These are phyloP conservation scores for Diplodia corticola DNA, from an alignment of 2,329 filamentous ascomycete genomes.

Conservation along the genomic window DNA sequence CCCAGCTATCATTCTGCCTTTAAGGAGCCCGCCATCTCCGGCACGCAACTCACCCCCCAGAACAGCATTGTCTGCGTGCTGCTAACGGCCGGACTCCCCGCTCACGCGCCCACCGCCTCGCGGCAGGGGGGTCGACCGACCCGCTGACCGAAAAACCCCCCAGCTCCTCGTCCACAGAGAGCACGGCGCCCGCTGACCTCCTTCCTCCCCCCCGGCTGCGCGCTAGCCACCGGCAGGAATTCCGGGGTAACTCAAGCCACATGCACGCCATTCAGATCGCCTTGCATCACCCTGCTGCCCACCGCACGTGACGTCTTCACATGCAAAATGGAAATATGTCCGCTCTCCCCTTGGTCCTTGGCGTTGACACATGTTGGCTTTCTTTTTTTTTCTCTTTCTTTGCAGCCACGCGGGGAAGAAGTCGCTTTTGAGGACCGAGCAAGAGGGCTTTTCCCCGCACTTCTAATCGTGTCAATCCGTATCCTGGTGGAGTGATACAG, in stretches of 20 bases:
- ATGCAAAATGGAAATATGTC: background rate
- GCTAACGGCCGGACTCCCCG: background rate
- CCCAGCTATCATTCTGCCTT: too few relatives aligned
- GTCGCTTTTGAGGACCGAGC: background rate
- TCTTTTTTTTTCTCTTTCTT: too few relatives aligned
- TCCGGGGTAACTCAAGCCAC: constrained; percentile 15
- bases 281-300: background rate
- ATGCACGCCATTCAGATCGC: constrained; percentile 17
- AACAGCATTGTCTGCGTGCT: background rate
- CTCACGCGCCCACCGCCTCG: constrained; percentile 2
- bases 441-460: background rate
- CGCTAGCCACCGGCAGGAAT: background rate
- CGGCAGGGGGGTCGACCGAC: background rate
- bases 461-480: background rate
- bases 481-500: background rate
- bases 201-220: background rate
- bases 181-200: constrained; percentile 9
- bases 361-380: constrained; percentile 16
- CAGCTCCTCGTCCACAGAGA: background rate
- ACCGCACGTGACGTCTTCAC: constrained; percentile 13
- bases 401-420: background rate
- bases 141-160: background rate
- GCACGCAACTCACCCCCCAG: background rate
- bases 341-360: background rate
- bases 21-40: constrained; percentile 14